Percentiles rank a stretch among this genome's conserved stretches.
Conservation (phyloP, 129 eudicot genomes). For the Apium graveolens region DNA sequence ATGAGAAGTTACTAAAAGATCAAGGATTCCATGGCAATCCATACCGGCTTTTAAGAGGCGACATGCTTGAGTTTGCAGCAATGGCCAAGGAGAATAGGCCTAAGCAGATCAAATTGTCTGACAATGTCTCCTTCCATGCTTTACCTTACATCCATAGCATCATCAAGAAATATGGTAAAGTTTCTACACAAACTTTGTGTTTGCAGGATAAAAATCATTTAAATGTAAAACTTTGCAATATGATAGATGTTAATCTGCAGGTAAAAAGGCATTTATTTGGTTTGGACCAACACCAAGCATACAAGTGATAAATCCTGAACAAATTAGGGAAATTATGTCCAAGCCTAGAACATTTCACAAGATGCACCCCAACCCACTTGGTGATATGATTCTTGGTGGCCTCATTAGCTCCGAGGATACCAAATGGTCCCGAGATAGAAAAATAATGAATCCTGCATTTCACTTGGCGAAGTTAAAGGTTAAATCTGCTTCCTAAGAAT, state of each 20-base stretch:
- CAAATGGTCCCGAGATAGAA: conserved; percentile 52
- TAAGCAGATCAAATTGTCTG: conserved; percentile 25
- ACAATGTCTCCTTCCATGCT: conserved; percentile 27
- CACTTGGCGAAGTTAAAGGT: conserved; percentile 43
- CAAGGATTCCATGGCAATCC: conserved; percentile 47
- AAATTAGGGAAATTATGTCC: conserved; percentile 35
- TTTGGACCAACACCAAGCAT: conserved; percentile 46
- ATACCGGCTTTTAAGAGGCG: conserved; percentile 35
- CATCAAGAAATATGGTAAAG: conserved; percentile 41
- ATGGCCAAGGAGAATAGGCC: conserved; percentile 23
- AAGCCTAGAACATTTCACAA: conserved; percentile 32
- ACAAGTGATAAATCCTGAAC: conserved; percentile 32
- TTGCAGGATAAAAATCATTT: background rate
- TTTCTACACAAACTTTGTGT: background rate
- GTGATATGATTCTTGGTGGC: conserved; percentile 29
- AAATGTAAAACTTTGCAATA: background rate
- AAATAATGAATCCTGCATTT: conserved; percentile 41
- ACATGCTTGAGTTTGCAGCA: conserved; percentile 26
- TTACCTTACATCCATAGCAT: conserved; percentile 28
- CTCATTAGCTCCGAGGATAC: conserved; percentile 32
- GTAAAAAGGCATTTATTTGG: conserved; percentile 41
- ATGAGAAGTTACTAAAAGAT: conserved; percentile 36
- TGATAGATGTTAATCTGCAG: conserved; percentile 15
- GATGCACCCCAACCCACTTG: conserved; percentile 21
- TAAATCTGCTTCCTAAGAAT: background rate